Evolutionary conservation across 1,284 basidiomycete genomes (phyloP), one percentile per base, ranked within the genome.

Genomic region (Coniophora puteana): DNA sequence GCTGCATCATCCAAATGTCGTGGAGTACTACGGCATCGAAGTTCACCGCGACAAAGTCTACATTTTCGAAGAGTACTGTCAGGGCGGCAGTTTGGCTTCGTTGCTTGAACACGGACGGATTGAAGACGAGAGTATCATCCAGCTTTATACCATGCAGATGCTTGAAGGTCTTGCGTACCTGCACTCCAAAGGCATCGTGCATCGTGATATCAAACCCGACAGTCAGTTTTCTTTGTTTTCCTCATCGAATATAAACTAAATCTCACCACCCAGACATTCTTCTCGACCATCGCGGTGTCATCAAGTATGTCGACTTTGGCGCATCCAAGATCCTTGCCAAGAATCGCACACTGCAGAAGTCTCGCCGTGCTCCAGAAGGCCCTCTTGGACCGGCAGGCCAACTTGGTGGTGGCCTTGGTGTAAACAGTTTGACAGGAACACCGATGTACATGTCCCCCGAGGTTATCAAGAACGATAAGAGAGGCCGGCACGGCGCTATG

Each of bases 381-480:
- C 56, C 44, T 23, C n/a, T 59, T 11, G 51, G 57, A 4, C 54
- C 61, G 24, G 56, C 58, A 11, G 59, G 61, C 20, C 59, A 47
- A 8, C 49, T 59, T 12, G 57, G 53, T 17, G 71, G 69, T 36
- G 68, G 68, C 6, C 62, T 76, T 7, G 80, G 74, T 12, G 74
- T 78, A 63, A 89, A 88, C 65, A 90, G 89, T 57, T 69, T 97
- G 24, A 97, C 95, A 2, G 96, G 96, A 11, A 99, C 96, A 14
- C 96, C 96, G 0, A 99, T 99, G 95, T 99, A 99, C 67, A 97
- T 99, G 90, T 95, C 93, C 8, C 96, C 96, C 1, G 96, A 99
- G 61, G 86, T 98, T 36, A 99, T 99, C 71, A 93, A 97, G 66
- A 93, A 86, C 53, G 88, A 91, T 52, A 83, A 74, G 51, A 80